These are phyloP conservation scores for Teunomyces gatunensis DNA, from an alignment of 805 yeast genomes.

Conservation along the genomic window DNA sequence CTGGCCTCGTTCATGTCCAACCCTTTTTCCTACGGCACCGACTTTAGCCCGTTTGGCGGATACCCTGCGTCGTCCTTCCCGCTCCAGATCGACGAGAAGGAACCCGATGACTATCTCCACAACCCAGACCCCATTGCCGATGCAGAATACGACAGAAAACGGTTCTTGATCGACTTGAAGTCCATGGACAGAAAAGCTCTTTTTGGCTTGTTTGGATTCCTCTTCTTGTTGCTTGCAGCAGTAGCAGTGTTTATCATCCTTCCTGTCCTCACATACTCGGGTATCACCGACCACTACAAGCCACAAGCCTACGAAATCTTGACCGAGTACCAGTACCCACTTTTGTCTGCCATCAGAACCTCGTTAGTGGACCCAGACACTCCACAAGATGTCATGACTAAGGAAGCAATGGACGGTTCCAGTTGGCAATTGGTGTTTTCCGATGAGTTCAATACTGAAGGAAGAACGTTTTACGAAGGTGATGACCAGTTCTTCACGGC, in stretches of 20 bases:
- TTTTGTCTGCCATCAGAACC: conserved; percentile 57
- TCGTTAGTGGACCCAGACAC: conserved; percentile 71
- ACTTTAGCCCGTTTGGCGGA: conserved; percentile 29
- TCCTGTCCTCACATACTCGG: conserved; percentile 26
- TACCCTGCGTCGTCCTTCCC: conserved; percentile 28
- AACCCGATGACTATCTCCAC: conserved; percentile 27
- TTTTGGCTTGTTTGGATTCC: conserved; percentile 20
- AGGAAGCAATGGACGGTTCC: conserved; percentile 57
- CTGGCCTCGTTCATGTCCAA: conserved; percentile 14
- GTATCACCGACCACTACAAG: conserved; percentile 14
- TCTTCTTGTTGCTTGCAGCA: conserved; percentile 15
- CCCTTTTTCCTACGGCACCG: conserved; percentile 20
- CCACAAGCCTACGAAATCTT: conserved; percentile 43
- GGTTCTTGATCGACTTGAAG: conserved; percentile 23
- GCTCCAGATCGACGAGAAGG: conserved; percentile 28
- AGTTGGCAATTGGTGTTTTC: conserved; percentile 78
- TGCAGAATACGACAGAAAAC: conserved; percentile 27
- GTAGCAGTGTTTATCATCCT: conserved; percentile 19
- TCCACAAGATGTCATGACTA: conserved; percentile 50
- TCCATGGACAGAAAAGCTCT: conserved; percentile 21
- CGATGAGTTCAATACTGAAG: conserved; percentile 88
- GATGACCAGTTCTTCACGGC: conserved; percentile 93
- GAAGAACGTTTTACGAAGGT: conserved; percentile 85
- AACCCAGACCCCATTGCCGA: conserved; percentile 31
- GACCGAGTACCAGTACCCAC: conserved; percentile 57